Percentiles rank a stretch among this genome's conserved stretches.
Evolutionary conservation across 148 eudicot genomes (phyloP).

Genomic region (Rhododendron simsii): DNA sequence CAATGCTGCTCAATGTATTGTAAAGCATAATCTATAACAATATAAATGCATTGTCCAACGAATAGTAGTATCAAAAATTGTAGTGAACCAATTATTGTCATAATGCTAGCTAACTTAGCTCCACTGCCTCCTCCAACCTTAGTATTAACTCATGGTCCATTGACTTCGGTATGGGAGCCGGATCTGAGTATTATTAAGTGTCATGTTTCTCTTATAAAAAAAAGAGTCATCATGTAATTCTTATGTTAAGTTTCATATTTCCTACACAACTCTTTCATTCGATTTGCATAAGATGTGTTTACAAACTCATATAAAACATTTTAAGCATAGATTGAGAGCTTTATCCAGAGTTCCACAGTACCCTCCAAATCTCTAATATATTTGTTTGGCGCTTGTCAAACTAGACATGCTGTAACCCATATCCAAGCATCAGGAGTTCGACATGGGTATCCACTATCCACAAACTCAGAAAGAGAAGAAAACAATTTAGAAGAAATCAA

Average conservation of each 20-base stretch:
- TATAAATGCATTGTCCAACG: not conserved
- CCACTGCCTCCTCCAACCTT: not conserved
- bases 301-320: not conserved
- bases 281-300: not conserved
- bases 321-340: not conserved
- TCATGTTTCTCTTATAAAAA: not conserved
- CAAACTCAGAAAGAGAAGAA: not conserved
- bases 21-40: not conserved
- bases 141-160: not conserved
- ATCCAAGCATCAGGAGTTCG: not conserved
- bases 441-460: not conserved
- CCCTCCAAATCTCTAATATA: not conserved
- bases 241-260: not conserved
- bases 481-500: not conserved
- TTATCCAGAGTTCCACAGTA: not conserved
- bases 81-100: not conserved
- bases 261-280: not conserved
- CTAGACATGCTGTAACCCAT: not conserved
- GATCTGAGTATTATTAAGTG: not conserved
- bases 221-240: not conserved
- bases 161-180: not conserved
- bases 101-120: not conserved
- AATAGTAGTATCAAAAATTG: not conserved
- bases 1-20: not conserved
- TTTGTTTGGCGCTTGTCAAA: not conserved